Base-by-base conservation (phyloP, 202 grass and related monocot genomes). In the Brachypodium distachyon region DNA sequence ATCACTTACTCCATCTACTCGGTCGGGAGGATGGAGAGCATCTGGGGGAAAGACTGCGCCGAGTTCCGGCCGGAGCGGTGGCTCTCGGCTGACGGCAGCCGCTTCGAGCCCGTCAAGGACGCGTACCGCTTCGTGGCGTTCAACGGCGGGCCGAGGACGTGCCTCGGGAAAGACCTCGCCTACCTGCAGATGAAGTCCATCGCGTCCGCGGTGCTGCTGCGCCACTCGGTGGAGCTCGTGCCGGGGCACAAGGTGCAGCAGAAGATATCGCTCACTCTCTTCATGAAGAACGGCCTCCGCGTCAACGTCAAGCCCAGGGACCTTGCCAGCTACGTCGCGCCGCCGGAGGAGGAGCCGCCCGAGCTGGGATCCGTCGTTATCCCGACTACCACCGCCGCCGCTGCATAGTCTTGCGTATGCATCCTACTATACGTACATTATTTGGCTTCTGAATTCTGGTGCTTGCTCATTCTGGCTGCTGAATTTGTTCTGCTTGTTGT, bases 1-100 rank as follows among this genome's bases (percentile, higher is more conserved):
- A 78, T 97, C 71, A 97, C 94, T 36, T 97, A 97, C 85, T 97
- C 94, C 27, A 97, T 97, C 87, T 97, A 97, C 79, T 94, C 94
- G 9, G 86, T 92, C 0, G 94, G 91, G 2, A 86, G 94, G 46
- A 92, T 97, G 91, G 91, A 94, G 91, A 82, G 61, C 48, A 88
- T 97, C 3, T 97, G 94, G 94, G 94, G 94, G 3, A 94, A 94
- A 28, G 91, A 97, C 73, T 92, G 94, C 87, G 43, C 44, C 11
- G 94, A 97, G 16, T 97, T 97, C 86, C 60, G 65, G 44, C 94
- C 94, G 1, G 94, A 97, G 76, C 57, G 94, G 61, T 97, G 94
- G 94, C 79, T 97, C 31, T 94, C 94, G 7, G 50, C 76, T 0
- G 86, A 92, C 12, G 89, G 94, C 18, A 60, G 76, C 14, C 82